A percentile compares a stretch with the other conserved stretches of the same genome.
Conservation (phyloP, 352 stramenopile genomes). For the Plasmopara halstedii region DNA sequence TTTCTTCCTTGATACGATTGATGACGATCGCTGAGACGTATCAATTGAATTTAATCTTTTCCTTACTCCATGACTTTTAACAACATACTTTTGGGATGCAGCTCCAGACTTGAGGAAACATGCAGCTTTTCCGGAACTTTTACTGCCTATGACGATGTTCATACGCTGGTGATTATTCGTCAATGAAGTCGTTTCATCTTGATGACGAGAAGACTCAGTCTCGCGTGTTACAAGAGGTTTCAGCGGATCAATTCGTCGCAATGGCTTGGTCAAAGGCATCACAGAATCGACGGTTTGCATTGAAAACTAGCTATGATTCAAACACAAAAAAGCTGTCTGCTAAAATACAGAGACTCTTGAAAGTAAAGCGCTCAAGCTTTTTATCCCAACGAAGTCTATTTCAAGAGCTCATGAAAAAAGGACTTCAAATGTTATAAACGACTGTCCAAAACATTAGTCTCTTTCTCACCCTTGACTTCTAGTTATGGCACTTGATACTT, state of each 20-base stretch:
- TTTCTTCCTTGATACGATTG: too few species aligned
- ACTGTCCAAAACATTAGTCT: too few species aligned
- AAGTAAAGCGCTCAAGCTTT: too few species aligned
- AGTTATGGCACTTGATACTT: neutral
- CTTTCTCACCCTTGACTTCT: neutral
- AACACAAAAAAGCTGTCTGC: too few species aligned
- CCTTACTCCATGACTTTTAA: neutral
- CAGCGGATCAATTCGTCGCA: conserved; percentile 14
- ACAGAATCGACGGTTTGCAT: conserved; percentile 1
- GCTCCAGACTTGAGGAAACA: too few species aligned
- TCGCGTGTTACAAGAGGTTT: conserved; percentile 10
- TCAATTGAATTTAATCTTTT: conserved; percentile 10
- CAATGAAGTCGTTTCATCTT: neutral
- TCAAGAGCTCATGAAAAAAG: conserved; percentile 2
- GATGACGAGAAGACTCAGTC: neutral
- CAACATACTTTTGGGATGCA: too few species aligned
- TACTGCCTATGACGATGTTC: neutral
- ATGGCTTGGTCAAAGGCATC: conserved; percentile 1
- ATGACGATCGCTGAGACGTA: too few species aligned
- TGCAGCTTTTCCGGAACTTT: neutral
- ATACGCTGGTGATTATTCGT: neutral
- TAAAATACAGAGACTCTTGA: too few species aligned
- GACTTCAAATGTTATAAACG: too few species aligned
- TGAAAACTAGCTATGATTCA: too few species aligned
- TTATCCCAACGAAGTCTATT: neutral